These are phyloP conservation scores for Phymatotrichopsis omnivora DNA, from an alignment of 2,329 filamentous ascomycete genomes.

Conservation along the genomic window DNA sequence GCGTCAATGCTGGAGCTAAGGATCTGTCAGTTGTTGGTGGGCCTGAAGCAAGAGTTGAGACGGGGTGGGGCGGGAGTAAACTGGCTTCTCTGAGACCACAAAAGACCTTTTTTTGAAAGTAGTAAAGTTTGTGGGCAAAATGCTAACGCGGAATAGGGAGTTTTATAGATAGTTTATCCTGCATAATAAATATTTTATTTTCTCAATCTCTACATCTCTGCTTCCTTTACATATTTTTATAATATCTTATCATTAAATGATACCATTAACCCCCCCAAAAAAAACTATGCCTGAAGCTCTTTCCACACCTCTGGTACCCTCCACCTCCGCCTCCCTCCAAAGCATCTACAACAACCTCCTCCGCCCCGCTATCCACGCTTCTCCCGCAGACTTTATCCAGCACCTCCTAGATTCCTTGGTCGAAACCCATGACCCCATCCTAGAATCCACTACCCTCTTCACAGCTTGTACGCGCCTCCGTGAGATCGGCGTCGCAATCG, in stretches of 20 bases:
- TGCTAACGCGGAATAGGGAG: no score
- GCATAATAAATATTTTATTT: no score
- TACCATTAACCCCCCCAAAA: no score
- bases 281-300: no score
- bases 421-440: conserved; percentile 27
- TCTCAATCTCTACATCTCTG: no score
- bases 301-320: no score
- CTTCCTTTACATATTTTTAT: no score
- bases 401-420: conserved; percentile 29
- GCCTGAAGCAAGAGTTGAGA: conserved; percentile 17
- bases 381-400: conserved; percentile 25
- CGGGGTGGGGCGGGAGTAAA: conserved; percentile 25
- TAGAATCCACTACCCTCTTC: conserved; percentile 28
- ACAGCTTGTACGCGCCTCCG: conserved; percentile 25
- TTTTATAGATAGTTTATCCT: no score
- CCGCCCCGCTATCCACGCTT: conserved; percentile 25
- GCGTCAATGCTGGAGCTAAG: conserved; percentile 17
- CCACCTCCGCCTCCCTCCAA: conserved; percentile 12
- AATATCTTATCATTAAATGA: no score
- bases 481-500: conserved; percentile 27
- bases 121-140: no score
- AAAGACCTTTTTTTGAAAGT: no score
- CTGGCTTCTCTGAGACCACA: conserved; percentile 24
- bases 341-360: conserved; percentile 22
- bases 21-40: conserved; percentile 16